A percentile compares a stretch with the other conserved stretches of the same genome.
Evolutionary conservation across 228 moss, liverwort and hornwort genomes (phyloP).

Genomic region (Sphagnum fallax): DNA sequence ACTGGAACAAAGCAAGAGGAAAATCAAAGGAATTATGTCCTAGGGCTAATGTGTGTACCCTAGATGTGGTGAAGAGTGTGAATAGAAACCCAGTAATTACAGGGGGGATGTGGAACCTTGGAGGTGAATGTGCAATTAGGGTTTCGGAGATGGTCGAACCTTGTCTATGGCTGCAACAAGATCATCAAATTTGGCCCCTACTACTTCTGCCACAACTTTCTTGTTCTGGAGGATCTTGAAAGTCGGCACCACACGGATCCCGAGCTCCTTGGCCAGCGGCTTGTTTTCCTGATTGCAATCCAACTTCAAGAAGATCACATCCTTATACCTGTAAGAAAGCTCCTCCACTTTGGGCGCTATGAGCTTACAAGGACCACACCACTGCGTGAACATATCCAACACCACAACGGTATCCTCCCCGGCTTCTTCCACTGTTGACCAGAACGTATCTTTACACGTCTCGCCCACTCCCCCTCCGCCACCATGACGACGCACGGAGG

Average conservation of each 20-base stretch:
- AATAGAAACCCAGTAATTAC: no score
- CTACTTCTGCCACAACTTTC: slow-evolving; percentile 37
- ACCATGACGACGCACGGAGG: slow-evolving; percentile 4
- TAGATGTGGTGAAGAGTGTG: no score
- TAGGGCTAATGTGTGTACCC: no score
- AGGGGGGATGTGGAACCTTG: no score
- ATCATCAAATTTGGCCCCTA: slow-evolving; percentile 72
- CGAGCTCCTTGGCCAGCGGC: slow-evolving; percentile 79
- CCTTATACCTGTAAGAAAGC: slow-evolving; percentile 51
- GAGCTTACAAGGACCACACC: slow-evolving; percentile 97
- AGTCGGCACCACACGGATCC: slow-evolving; percentile 73
- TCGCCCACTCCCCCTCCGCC: slow-evolving; percentile 43
- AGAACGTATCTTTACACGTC: slow-evolving; percentile 81
- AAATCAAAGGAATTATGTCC: no score
- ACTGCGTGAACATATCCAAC: slow-evolving; percentile 95
- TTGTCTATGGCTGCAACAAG: slow-evolving; percentile 60
- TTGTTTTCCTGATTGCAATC: slow-evolving; percentile 93
- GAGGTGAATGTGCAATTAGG: neutral
- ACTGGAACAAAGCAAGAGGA: no score
- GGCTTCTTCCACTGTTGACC: slow-evolving; percentile 61
- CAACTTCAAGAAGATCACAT: slow-evolving; percentile 79
- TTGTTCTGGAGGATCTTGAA: slow-evolving; percentile 82
- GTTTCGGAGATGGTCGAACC: slow-evolving; percentile 20
- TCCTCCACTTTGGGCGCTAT: slow-evolving; percentile 59
- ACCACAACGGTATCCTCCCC: slow-evolving; percentile 75